A percentile compares a stretch with the other conserved stretches of the same genome.
These are phyloP conservation scores for Thermomyces lanuginosus DNA, from an alignment of 2,329 filamentous ascomycete genomes.

Conservation along the genomic window DNA sequence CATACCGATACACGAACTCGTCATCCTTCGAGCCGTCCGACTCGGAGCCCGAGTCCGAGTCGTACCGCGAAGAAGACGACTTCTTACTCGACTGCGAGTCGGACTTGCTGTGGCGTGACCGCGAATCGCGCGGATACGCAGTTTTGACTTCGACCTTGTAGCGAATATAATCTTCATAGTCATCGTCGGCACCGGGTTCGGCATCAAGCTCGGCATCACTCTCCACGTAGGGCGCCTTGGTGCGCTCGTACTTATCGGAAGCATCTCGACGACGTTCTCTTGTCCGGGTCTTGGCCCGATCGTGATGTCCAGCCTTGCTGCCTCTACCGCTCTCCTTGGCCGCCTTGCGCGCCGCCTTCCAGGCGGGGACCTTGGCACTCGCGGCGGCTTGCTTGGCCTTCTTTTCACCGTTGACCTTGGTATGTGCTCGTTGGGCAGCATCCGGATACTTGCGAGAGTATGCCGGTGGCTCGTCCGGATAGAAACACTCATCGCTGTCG, in stretches of 20 bases:
- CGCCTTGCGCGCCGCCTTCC: constrained; percentile 18
- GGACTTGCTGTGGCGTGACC: constrained; percentile 6
- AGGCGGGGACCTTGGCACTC: too few relatives aligned
- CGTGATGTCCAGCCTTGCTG: constrained; percentile 16
- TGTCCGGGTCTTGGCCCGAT: constrained; percentile 24
- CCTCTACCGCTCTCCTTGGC: constrained; percentile 20
- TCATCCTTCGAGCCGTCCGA: constrained; percentile 11
- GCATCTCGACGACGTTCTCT: constrained; percentile 27
- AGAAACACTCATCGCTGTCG: constrained; percentile 23
- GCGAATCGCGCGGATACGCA: constrained; percentile 11
- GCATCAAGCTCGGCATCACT: constrained; percentile 18
- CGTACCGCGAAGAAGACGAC: constrained; percentile 4
- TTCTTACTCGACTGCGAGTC: constrained; percentile 9
- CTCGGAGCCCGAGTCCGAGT: constrained; percentile 9
- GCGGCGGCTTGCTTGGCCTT: constrained; percentile 16
- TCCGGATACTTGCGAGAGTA: constrained; percentile 26
- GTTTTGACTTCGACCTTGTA: constrained; percentile 7
- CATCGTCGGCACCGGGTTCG: constrained; percentile 16
- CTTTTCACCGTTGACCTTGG: constrained; percentile 22
- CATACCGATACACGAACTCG: constrained; percentile 12
- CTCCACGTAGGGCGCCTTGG: constrained; percentile 11
- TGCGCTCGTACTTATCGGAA: constrained; percentile 23
- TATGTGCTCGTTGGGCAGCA: constrained; percentile 16
- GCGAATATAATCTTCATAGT: constrained; percentile 4
- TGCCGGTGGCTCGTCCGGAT: constrained; percentile 21